These are phyloP conservation scores for Termitomyces heimii DNA, from an alignment of 768 basidiomycete genomes.

Conservation along the genomic window DNA sequence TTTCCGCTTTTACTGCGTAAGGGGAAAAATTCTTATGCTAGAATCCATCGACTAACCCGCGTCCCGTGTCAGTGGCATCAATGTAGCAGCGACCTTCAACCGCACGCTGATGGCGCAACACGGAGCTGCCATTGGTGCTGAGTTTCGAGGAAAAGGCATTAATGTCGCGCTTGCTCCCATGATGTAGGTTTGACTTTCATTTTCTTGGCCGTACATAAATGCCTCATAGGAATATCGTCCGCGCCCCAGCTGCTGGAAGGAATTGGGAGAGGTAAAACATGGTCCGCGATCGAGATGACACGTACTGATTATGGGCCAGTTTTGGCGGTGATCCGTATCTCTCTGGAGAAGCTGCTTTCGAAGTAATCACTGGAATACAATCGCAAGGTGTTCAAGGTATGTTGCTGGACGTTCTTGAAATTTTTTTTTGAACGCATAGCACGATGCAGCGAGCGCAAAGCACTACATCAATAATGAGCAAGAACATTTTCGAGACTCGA, in stretches of 20 bases:
- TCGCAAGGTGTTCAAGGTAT: constrained; percentile 43
- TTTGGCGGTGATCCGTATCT: constrained; percentile 51
- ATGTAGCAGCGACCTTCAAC: constrained; percentile 49
- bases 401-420: neutral
- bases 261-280: constrained; percentile 44
- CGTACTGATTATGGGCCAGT: constrained; percentile 14
- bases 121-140: constrained; percentile 51
- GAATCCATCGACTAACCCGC: neutral
- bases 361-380: constrained; percentile 47
- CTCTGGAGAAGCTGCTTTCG: constrained; percentile 48
- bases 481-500: constrained; percentile 38
- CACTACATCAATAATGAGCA: constrained; percentile 45
- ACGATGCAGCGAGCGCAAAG: constrained; percentile 30
- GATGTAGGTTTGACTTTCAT: constrained; percentile 27
- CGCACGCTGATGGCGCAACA: constrained; percentile 50
- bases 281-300: neutral
- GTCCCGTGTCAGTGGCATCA: constrained; percentile 32
- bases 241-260: constrained; percentile 41
- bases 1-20: constrained; percentile 47
- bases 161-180: constrained; percentile 47
- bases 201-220: neutral
- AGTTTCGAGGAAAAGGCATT: constrained; percentile 57
- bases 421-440: neutral
- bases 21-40: constrained; percentile 1
- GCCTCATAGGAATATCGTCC: constrained; percentile 33